Conservation (phyloP, 176 grass and related monocot genomes). For the Triticum urartu region DNA sequence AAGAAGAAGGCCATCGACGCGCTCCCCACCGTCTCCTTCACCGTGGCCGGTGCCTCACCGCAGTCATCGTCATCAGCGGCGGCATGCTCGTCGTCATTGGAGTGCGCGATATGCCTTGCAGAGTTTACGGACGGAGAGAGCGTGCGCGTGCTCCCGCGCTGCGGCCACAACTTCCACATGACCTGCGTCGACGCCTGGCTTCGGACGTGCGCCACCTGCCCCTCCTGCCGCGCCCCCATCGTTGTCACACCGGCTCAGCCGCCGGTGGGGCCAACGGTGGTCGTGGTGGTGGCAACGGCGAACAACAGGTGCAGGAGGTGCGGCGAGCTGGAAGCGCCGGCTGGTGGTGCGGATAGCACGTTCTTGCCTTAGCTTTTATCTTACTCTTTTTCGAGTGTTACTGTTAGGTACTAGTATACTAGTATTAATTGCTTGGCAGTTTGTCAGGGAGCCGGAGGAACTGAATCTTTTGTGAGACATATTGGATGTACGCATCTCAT, state of each 20-base stretch:
- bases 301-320: constrained; percentile 28
- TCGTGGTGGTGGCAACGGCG: neutral
- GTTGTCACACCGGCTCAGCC: neutral
- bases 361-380: neutral
- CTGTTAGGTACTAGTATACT: no score
- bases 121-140: constrained; percentile 47
- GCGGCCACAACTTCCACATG: constrained; percentile 57
- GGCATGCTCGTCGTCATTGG: neutral
- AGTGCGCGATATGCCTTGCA: constrained; percentile 50
- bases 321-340: neutral
- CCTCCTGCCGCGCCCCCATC: constrained; percentile 36
- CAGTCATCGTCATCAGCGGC: neutral
- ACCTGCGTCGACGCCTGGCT: constrained; percentile 65
- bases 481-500: no score
- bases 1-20: constrained; percentile 51
- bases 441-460: no score
- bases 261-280: neutral
- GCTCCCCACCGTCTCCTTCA: constrained; percentile 44
- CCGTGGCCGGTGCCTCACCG: neutral
- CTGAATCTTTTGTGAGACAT: no score
- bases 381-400: neutral
- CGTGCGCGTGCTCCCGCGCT: constrained; percentile 58
- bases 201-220: constrained; percentile 42
- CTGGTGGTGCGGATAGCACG: neutral
- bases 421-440: no score